Evolutionary conservation across 306 rosid species (phyloP).

Genomic region (Prunus fruticosa): DNA sequence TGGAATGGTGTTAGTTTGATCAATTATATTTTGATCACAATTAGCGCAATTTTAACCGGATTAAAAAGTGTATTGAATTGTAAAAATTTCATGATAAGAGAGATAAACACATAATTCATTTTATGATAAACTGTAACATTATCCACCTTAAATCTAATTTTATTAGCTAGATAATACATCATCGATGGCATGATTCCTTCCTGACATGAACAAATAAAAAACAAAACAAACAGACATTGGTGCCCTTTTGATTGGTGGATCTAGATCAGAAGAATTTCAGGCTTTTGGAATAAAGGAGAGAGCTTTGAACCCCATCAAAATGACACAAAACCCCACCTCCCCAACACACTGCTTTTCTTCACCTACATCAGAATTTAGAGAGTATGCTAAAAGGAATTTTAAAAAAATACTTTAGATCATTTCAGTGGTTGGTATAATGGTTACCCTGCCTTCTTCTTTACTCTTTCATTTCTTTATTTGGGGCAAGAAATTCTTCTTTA

Average conservation of each 20-base stretch:
- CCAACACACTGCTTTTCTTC: background rate
- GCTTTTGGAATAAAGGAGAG: slow-evolving; percentile 26
- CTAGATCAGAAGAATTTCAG: slow-evolving; percentile 47
- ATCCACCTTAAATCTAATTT: background rate
- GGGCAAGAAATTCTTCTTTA: background rate
- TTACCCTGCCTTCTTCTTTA: slow-evolving; percentile 18
- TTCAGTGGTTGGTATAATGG: slow-evolving; percentile 6
- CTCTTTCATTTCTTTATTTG: background rate
- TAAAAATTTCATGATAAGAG: too few species aligned
- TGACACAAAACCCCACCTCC: background rate
- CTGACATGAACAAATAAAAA: background rate
- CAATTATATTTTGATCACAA: too few species aligned
- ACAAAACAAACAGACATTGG: background rate
- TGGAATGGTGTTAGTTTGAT: too few species aligned
- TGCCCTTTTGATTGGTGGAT: slow-evolving; percentile 51
- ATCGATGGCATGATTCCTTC: slow-evolving; percentile 17
- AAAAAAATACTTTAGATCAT: background rate
- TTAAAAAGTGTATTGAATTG: too few species aligned
- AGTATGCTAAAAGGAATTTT: background rate
- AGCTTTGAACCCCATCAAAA: background rate
- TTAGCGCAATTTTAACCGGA: too few species aligned
- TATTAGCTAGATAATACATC: background rate
- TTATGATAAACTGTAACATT: background rate
- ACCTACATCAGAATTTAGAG: background rate
- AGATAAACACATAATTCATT: too few species aligned